phyloP scores from a whole-genome alignment of 2,329 filamentous ascomycete species.

The Microsporum canis region DNA sequence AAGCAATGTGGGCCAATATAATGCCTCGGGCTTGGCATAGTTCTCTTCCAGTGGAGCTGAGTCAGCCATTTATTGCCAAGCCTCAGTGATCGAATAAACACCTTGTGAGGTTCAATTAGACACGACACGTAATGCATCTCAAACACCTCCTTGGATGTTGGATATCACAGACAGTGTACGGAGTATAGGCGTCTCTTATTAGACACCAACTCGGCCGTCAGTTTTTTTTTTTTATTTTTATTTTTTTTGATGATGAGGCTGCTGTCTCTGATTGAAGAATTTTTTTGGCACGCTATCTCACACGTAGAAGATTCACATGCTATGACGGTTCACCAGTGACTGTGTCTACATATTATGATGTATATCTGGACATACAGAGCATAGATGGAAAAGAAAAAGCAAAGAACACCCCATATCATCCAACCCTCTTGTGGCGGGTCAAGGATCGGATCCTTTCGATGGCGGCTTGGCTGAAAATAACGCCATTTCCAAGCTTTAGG shows the following conservation, averaged over 20 bases:
- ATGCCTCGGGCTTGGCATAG: background rate
- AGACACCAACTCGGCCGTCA: background rate
- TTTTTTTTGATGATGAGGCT: background rate
- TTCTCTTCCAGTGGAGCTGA: background rate
- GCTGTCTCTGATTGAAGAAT: background rate
- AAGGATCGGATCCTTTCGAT: background rate
- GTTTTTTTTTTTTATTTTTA: background rate
- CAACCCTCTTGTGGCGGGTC: background rate
- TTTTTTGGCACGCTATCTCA: background rate
- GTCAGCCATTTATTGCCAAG: background rate
- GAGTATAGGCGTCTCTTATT: background rate
- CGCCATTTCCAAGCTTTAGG: background rate
- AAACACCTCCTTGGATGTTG: background rate
- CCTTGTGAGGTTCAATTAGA: background rate
- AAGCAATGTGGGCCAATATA: background rate
- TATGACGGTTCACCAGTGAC: background rate
- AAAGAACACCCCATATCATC: background rate
- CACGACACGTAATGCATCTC: slow-evolving; percentile 1
- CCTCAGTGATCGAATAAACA: background rate
- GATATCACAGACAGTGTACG: background rate
- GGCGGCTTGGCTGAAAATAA: background rate
- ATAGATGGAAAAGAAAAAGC: background rate
- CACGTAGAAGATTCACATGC: background rate
- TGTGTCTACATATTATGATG: background rate
- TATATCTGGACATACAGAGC: background rate